These are phyloP conservation scores for Monilinia laxa DNA, from an alignment of 2,329 filamentous ascomycete species.

Conservation along the genomic window DNA sequence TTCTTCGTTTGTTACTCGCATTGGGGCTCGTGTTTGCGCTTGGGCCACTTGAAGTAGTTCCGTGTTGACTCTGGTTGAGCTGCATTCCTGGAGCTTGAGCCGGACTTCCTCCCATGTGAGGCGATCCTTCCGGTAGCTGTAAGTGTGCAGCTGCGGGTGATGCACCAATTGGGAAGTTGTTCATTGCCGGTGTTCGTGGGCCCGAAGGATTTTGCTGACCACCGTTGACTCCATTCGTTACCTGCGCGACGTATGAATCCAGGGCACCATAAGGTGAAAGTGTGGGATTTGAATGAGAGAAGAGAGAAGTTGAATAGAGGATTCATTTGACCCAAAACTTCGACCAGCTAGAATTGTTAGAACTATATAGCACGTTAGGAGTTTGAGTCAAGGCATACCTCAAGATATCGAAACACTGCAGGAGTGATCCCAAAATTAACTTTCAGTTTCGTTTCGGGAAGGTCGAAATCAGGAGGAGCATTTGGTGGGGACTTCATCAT, in stretches of 20 bases:
- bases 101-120: slow-evolving; percentile 58
- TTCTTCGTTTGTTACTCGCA: slow-evolving; percentile 43
- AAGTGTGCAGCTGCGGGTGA: slow-evolving; percentile 61
- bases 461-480: slow-evolving; percentile 59
- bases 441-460: slow-evolving; percentile 60
- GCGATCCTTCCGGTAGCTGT: slow-evolving; percentile 58
- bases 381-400: slow-evolving; percentile 45
- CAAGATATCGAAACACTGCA: slow-evolving; percentile 62
- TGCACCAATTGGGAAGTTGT: slow-evolving; percentile 54
- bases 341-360: slow-evolving; percentile 49
- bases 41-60: slow-evolving; percentile 63
- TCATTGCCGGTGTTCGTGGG: slow-evolving; percentile 38
- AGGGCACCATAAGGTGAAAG: slow-evolving; percentile 59
- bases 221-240: slow-evolving; percentile 36
- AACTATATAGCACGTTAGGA: too few relatives aligned
- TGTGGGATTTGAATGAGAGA: slow-evolving; percentile 54
- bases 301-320: slow-evolving; percentile 61
- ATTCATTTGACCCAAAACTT: slow-evolving; percentile 67
- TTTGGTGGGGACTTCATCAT: slow-evolving; percentile 58
- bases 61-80: slow-evolving; percentile 66
- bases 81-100: slow-evolving; percentile 64
- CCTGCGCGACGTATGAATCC: slow-evolving; percentile 56
- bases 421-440: slow-evolving; percentile 58
- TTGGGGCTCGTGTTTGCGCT: slow-evolving; percentile 60
- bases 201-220: slow-evolving; percentile 32